Evolutionary conservation across 345 rosid species (phyloP).

Genomic region (Excoecaria cochinchinensis): DNA sequence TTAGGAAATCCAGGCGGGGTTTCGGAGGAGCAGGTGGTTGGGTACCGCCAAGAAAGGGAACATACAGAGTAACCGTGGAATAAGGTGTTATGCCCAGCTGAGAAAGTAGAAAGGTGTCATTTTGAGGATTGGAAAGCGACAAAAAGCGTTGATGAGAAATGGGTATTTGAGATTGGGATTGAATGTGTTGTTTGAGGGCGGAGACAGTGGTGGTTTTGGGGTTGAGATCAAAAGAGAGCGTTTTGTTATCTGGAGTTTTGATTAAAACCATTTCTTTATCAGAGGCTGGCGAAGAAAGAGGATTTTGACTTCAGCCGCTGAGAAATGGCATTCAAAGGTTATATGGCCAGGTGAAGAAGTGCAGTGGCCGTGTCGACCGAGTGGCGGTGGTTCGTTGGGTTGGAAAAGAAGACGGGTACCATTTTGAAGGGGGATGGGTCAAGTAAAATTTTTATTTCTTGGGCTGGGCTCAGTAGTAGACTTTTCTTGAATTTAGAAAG

Average conservation of each 20-base stretch:
- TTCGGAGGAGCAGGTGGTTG: constrained; percentile 50
- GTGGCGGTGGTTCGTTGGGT: too few relatives aligned
- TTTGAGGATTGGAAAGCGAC: background rate
- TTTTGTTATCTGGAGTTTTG: constrained; percentile 47
- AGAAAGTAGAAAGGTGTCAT: constrained; percentile 41
- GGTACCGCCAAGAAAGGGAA: constrained; percentile 58
- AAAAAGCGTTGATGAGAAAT: constrained; percentile 39
- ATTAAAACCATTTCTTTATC: constrained; percentile 52
- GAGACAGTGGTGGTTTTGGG: constrained; percentile 55
- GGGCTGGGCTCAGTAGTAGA: too few relatives aligned
- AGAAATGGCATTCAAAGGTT: too few relatives aligned
- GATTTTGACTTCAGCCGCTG: background rate
- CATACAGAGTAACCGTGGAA: constrained; percentile 54
- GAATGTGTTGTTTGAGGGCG: constrained; percentile 46
- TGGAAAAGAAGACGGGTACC: too few relatives aligned
- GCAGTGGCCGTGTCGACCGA: too few relatives aligned
- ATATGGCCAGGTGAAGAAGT: too few relatives aligned
- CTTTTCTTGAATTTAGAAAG: too few relatives aligned
- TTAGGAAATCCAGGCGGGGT: constrained; percentile 82
- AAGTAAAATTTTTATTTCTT: too few relatives aligned
- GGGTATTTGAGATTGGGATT: constrained; percentile 45
- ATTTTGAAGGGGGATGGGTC: too few relatives aligned
- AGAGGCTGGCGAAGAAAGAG: background rate
- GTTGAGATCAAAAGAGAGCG: constrained; percentile 43
- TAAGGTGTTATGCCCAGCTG: constrained; percentile 44